Percentiles rank a stretch among this genome's conserved stretches.
Conservation (phyloP, 805 yeast genomes). For the Kazachstania taianensis region DNA sequence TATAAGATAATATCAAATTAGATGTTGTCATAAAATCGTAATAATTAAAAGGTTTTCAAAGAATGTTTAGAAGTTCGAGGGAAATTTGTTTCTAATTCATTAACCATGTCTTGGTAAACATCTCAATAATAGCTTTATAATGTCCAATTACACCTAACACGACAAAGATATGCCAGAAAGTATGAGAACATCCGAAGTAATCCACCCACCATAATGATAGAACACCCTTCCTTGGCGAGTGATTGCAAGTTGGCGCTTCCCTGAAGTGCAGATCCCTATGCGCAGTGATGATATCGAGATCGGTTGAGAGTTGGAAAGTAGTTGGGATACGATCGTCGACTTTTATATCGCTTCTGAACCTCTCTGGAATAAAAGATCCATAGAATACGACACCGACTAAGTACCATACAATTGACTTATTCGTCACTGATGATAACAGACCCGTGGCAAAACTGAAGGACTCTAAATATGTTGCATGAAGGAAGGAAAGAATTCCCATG, state of each 20-base stretch:
- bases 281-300: conserved; percentile 24
- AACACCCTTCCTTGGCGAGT: conserved; percentile 21
- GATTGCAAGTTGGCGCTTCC: conserved; percentile 30
- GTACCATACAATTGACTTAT: conserved; percentile 64
- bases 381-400: conserved; percentile 76
- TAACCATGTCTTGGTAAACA: conserved; percentile 41
- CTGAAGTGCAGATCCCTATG: conserved; percentile 33
- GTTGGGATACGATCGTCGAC: conserved; percentile 39
- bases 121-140: conserved; percentile 64
- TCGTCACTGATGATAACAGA: conserved; percentile 56
- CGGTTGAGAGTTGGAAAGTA: conserved; percentile 22
- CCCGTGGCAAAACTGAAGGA: conserved; percentile 44
- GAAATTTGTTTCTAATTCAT: conserved; percentile 1
- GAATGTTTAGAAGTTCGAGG: too few species aligned
- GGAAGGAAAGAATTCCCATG: conserved; percentile 60
- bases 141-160: conserved; percentile 85
- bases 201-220: conserved; percentile 77
- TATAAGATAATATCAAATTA: too few species aligned
- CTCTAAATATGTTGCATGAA: conserved; percentile 41
- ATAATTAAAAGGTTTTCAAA: too few species aligned
- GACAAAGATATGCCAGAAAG: conserved; percentile 89
- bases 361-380: conserved; percentile 81
- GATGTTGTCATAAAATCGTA: too few species aligned
- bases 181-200: conserved; percentile 67
- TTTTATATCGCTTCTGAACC: conserved; percentile 64